Base-by-base conservation (phyloP, 2,329 filamentous ascomycete genomes). In the Aureobasidium lini region DNA sequence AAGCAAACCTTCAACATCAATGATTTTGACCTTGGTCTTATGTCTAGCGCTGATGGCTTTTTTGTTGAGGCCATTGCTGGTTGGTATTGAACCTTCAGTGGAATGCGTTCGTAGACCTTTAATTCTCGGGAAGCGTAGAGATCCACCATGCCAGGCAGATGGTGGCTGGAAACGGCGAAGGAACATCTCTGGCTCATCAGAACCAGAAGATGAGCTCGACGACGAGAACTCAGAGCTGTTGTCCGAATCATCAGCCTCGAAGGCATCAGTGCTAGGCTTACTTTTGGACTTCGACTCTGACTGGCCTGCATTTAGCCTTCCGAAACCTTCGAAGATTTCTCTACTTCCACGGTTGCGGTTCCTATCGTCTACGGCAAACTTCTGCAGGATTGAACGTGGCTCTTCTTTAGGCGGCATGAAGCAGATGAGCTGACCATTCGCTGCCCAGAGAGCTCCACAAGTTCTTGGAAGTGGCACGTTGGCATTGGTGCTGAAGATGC, bases 11-110 rank as follows among this genome's bases (percentile, higher is more conserved):
- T 83, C 81, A 29, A 95, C 71, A 62, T 90, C 81, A 67, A 92
- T 81, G 40, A 96, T 84, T 1, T 84, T 84, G 18, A 97, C 76
- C 23, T 88, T 77, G 62, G 92, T 91, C 65, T 86, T 88, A 1
- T 79, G 73, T 57, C 77, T 72, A 4, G 73, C 70, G 16, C 58
- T 29, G 3, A 16, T 34, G 40, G 23, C 31, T 34, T 28, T 48
- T 46, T 57, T 63, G 43, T 23, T 43, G 11, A 47, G 43, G 34
- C 34, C 60, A 9, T 56, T 61, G 43, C 54, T 65, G 28, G 54
- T 62, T 11, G 62, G 61, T 58, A 53, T 52, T 34, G 48, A 61
- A 7, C 59, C 63, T 13, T 61, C 61, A 11, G 59, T 46, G 3
- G 59, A 57, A 16, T 32, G 44, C n/a, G 57, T 58, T 29, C 53